These are phyloP conservation scores for Monilinia fructicola DNA, from an alignment of 2,329 filamentous ascomycete species.

Conservation along the genomic window DNA sequence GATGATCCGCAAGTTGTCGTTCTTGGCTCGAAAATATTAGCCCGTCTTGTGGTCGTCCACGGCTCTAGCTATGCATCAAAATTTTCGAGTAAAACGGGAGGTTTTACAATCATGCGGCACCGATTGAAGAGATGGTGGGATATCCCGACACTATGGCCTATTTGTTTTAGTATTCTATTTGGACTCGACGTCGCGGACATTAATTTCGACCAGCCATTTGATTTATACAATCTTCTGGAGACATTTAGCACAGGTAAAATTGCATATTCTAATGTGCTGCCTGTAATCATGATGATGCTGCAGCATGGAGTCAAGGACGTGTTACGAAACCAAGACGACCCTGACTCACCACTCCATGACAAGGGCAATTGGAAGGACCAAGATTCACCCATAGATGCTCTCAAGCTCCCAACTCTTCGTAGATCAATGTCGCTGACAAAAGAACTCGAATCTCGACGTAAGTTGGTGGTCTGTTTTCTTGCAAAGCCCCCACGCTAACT, in stretches of 20 bases:
- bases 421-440: conserved; percentile 67
- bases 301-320: conserved; percentile 77
- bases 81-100: conserved; percentile 85
- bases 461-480: conserved; percentile 34
- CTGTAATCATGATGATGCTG: conserved; percentile 82
- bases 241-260: conserved; percentile 70
- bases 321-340: conserved; percentile 60
- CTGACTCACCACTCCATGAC: conserved; percentile 51
- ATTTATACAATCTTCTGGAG: conserved; percentile 71
- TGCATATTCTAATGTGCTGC: conserved; percentile 72
- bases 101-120: conserved; percentile 81
- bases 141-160: conserved; percentile 78
- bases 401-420: conserved; percentile 25
- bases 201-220: conserved; percentile 71
- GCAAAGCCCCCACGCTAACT: conserved; percentile 16
- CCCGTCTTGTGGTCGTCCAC: conserved; percentile 78
- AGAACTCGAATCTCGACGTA: conserved; percentile 56
- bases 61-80: conserved; percentile 80
- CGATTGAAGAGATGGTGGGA: conserved; percentile 88
- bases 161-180: conserved; percentile 86
- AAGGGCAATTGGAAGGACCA: conserved; percentile 31
- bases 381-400: conserved; percentile 31
- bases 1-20: conserved; percentile 80
- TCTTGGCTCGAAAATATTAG: conserved; percentile 77
- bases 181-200: conserved; percentile 75